Evolutionary conservation across 345 rosid genomes (phyloP), one percentile per base, ranked within the genome.

Genomic region (Ricinus communis): DNA sequence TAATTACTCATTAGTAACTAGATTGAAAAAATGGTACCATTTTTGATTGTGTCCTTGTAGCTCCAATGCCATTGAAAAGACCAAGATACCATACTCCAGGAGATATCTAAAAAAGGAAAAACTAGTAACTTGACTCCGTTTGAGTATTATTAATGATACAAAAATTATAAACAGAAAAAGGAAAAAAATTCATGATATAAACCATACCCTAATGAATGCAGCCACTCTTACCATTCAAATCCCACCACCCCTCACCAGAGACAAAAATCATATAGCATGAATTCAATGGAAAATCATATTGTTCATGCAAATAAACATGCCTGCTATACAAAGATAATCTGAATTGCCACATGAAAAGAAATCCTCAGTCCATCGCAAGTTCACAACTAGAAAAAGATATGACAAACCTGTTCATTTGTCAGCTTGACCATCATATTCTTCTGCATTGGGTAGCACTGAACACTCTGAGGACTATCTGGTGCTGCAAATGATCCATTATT

Each of bases 21-120:
- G 50, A 52, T 76, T 55, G 25, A 72, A 75, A 49, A 24, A 53
- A 52, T 19, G n/a, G 58, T 86, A 94, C 98, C 98, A 94, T 94
- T 82, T 91, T 91, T 59, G 90, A 90, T 59, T 90, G 97, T 46
- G 98, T 82, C 78, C 93, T 90, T 41, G 85, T 79, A 76, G 87
- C 84, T 57, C 98, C 98, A 76, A 90, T 74, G 47, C 98, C 98
- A 30, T 94, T 94, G 74, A 94, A 94, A 78, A 91, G 90, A 71
- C 97, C 97, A 63, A 91, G 80, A 75, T 90, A 94, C 91, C 91
- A 90, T 72, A 84, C 90, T 76, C 98, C 95, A 10, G 97, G 84
- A 69, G 92, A 80, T 81, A 91, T 85, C 97, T 94, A 86, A 74
- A 75, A 27, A 77, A 66, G 12, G 27, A 81, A 69, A 13, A 77